Evolutionary conservation across 306 rosid genomes (phyloP).

Genomic region (Canavalia gladiata): DNA sequence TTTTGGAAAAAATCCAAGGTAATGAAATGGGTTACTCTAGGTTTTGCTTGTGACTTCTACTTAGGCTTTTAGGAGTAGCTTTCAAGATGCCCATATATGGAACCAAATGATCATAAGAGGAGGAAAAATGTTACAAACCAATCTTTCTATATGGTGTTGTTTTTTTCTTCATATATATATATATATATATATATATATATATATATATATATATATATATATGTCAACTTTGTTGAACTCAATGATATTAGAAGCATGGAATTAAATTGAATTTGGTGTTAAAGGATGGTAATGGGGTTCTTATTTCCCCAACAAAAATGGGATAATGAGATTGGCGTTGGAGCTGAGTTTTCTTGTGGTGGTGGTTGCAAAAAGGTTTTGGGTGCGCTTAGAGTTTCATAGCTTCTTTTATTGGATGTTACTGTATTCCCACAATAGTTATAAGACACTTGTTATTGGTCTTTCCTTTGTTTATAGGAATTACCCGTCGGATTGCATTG

Average conservation of each 20-base stretch:
- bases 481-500: slow-evolving; percentile 25
- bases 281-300: neutral
- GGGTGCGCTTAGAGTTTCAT: neutral
- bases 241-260: neutral
- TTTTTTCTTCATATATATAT: too few species aligned
- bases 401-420: neutral
- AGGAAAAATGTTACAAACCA: slow-evolving; percentile 7
- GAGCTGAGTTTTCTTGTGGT: neutral
- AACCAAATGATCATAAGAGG: neutral
- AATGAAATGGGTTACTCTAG: neutral
- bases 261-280: neutral
- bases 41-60: neutral
- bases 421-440: neutral
- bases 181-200: neutral
- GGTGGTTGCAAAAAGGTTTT: neutral
- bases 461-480: slow-evolving; percentile 23
- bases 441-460: neutral
- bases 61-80: slow-evolving; percentile 35
- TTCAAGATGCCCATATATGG: slow-evolving; percentile 4
- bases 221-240: slow-evolving; percentile 6
- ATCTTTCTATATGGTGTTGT: neutral
- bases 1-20: slow-evolving; percentile 21
- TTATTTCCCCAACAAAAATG: too few species aligned
- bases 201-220: too few species aligned
- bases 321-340: neutral